Conservation (phyloP, 192 early-diverging fungal genomes). For the Coemansia sp. region DNA sequence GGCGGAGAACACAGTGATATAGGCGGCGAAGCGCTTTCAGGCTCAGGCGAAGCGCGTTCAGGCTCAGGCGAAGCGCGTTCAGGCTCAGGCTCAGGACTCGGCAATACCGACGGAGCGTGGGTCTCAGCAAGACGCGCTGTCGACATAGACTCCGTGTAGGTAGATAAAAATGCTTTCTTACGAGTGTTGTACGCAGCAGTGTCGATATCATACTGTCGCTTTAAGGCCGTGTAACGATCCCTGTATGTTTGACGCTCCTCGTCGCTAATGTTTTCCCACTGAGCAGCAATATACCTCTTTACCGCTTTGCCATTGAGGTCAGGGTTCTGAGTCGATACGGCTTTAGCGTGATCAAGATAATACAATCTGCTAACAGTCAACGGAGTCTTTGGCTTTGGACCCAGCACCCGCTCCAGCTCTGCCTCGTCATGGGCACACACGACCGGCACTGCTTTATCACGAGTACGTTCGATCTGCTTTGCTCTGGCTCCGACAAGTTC, state of each 20-base stretch:
- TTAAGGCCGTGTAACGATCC: background rate
- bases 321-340: background rate
- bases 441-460: background rate
- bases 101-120: no score
- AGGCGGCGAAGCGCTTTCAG: background rate
- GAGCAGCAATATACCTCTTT: background rate
- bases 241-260: background rate
- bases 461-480: background rate
- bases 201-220: background rate
- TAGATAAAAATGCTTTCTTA: background rate
- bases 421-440: background rate
- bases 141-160: constrained; percentile 19
- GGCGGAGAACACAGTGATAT: background rate
- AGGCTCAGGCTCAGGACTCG: background rate
- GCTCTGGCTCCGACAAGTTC: background rate
- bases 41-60: background rate
- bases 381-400: background rate
- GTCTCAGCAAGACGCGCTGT: background rate
- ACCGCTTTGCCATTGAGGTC: background rate
- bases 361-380: background rate
- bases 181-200: constrained; percentile 6
- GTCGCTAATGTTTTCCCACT: background rate
- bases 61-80: background rate
- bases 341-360: background rate
- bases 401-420: background rate